Evolutionary conservation across 129 eudicot species (phyloP), one percentile per base, ranked within the genome.

Genomic region (Calendula officinalis): DNA sequence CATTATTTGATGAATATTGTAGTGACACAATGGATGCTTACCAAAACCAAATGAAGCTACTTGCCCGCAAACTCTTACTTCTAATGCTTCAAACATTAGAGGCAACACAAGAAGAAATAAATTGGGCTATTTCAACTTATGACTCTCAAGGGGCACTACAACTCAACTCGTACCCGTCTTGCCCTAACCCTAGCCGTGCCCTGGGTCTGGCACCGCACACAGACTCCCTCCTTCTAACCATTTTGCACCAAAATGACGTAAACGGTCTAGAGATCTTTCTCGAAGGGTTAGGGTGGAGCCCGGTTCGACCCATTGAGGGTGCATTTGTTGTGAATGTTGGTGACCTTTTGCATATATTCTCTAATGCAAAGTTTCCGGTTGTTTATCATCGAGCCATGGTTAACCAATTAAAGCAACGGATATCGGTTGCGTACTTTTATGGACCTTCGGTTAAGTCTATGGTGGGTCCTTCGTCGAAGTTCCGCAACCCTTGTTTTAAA

Each of bases 181-280:
- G 96, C 46, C 94, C 94, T 3, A 72, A 82, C 56, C 85, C 94
- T 17, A 71, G 17, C 10, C 56, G 62, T 1, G 69, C 89, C 49
- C 32, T 85, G 36, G 94, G 96, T 15, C 79, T 89, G 1, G 85
- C 83, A 8, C 82, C 84, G 3, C 96, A 89, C 60, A 82, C 94
- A 0, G 96, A 85, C 48, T 46, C 88, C 15, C 10, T 60, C 37
- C 71, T 85, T 22, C 68, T 89, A 50, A 89, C 96, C 6, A 45
- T 89, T 60, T 77, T 89, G 22, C 80, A 85, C 67, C 96, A 89
- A 47, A 60, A 73, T 50, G 54, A 61, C 0, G 11, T 39, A 14
- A 70, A 47, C 0, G 96, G 96, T 22, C 77, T 89, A 42, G 86
- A 89, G 69, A 42, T 82, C 36, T 65, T 58, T 44, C 51, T 42